Evolutionary conservation across 1,284 basidiomycete species (phyloP), one percentile per base, ranked within the genome.

Genomic region (Fomitopsis pinicola): DNA sequence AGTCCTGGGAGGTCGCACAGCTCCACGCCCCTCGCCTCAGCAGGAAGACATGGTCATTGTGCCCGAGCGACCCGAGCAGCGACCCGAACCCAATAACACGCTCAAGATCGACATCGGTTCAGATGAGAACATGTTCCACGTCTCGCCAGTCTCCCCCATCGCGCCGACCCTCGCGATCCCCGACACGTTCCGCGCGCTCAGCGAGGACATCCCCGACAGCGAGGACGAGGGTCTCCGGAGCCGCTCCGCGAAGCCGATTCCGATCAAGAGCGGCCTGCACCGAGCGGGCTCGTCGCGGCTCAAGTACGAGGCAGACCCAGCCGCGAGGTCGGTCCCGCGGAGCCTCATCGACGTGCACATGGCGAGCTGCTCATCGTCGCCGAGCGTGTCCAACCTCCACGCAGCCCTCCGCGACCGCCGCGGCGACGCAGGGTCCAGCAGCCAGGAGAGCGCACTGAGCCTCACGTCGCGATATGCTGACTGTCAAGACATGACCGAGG

Each of bases 101-200:
- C 46, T 67, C 58, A 74, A 71, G 67, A 63, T 70, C 58, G 61
- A 71, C 40, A 57, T 63, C 19, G 59, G 68, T 22, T 71, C 62
- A 58, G 68, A 73, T 17, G 75, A 74, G 28, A 66, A 67, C 57
- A 67, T 74, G 42, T 73, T 79, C 62, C 73, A 71, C 58, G 72
- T 79, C 5, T 79, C 78, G 4, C 78, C 78, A 55, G 72, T 79
- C 10, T 65, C 71, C 53, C 71, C 77, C 55, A 72, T 79, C 9
- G 65, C 71, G 50, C 71, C 74, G 35, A 64, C 67, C 19, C 62
- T 69, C 8, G 64, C 74, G 19, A 64, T 74, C 19, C 72, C 68
- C 0, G 72, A 66, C 57, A 70, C 69, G 26, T 72, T 77, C 64
- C 70, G 64, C 61, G 72, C 76, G 15, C 68, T 75, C 58, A 63